Percentiles rank a stretch among this genome's conserved stretches.
Evolutionary conservation across 2,329 filamentous ascomycete species (phyloP).

Genomic region (Teratosphaeria zuluensis): DNA sequence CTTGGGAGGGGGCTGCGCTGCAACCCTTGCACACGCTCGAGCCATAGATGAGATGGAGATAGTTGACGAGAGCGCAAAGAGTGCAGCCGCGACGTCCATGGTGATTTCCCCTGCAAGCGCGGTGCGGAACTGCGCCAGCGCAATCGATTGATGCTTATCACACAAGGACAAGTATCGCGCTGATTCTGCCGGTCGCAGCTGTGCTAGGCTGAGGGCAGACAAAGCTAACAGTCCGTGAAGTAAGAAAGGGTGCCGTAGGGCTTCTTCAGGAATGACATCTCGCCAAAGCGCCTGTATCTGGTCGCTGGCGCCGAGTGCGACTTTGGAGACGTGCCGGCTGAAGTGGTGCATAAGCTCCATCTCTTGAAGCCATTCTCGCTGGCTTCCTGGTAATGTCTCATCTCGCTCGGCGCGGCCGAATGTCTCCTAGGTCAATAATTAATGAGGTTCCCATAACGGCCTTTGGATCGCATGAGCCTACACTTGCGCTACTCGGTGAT

Average conservation of each 20-base stretch:
- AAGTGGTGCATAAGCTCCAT: conserved; percentile 22
- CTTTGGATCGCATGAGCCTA: not conserved
- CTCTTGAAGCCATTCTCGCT: conserved; percentile 17
- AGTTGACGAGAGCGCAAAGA: conserved; percentile 13
- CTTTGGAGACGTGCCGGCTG: not conserved
- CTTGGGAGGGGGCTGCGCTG: conserved; percentile 6
- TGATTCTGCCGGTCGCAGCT: conserved; percentile 6
- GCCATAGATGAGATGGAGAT: conserved; percentile 6
- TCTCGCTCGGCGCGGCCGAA: not conserved
- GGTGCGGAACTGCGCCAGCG: conserved; percentile 12
- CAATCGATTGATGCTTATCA: conserved; percentile 18
- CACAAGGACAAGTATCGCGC: conserved; percentile 11
- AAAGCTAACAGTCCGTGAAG: conserved; percentile 19
- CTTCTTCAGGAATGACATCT: conserved; percentile 14
- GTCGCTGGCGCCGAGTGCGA: conserved; percentile 4
- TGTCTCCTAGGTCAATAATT: not conserved
- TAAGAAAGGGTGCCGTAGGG: conserved; percentile 13
- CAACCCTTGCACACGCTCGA: conserved; percentile 9
- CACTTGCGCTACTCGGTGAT: not conserved
- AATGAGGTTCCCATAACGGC: not conserved
- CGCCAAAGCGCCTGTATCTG: conserved; percentile 12
- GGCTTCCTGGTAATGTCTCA: not conserved
- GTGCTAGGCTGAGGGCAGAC: conserved; percentile 15
- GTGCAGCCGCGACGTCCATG: conserved; percentile 9
- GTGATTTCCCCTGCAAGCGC: conserved; percentile 12